Evolutionary conservation across 1,139 yeast genomes (phyloP), one percentile per base, ranked within the genome.

Genomic region (Meyerozyma elateridarum): DNA sequence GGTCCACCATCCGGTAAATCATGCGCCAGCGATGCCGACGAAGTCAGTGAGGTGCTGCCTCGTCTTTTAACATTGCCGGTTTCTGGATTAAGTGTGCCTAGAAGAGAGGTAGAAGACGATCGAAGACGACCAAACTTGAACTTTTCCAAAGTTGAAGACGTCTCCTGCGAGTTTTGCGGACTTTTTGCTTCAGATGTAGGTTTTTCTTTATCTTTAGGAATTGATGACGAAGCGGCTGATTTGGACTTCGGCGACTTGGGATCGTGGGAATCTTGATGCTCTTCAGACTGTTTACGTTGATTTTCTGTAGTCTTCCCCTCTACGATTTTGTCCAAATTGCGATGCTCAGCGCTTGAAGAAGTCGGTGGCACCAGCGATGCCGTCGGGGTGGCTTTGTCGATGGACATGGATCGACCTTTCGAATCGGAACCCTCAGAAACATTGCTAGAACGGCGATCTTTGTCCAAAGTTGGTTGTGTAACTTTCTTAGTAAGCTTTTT

Each of bases 401-500:
- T n/a, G n/a, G n/a, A n/a, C n/a, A n/a, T n/a, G n/a, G n/a, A n/a
- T n/a, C 20, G 19, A 5, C 13, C 20, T 15, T 16, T 25, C 12
- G 13, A 2, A 3, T 22, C 26, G 5, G n/a, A 8, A 9, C 8
- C 8, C 3, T 13, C n/a, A n/a, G 27, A 24, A 13, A 24, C 19
- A 13, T 9, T 13, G 5, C 27, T 24, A 11, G 15, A 5, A 8
- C 27, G 27, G 19, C 27, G 27, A 3, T 24, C 27, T 6, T 24
- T 24, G 3, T 24, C 27, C 3, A 24, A 15, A 12, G 30, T 6
- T n/a, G 28, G 41, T 4, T 39, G 38, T 33, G 52, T 49, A 56
- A 53, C 48, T 42, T 64, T 69, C 46, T 71, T 74, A 30, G 70
- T 62, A 45, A 73, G 51, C 41, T 73, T 74, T 59, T 79, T 75